Base-by-base conservation (phyloP, 768 basidiomycete species). In the Mycena belliarum region DNA sequence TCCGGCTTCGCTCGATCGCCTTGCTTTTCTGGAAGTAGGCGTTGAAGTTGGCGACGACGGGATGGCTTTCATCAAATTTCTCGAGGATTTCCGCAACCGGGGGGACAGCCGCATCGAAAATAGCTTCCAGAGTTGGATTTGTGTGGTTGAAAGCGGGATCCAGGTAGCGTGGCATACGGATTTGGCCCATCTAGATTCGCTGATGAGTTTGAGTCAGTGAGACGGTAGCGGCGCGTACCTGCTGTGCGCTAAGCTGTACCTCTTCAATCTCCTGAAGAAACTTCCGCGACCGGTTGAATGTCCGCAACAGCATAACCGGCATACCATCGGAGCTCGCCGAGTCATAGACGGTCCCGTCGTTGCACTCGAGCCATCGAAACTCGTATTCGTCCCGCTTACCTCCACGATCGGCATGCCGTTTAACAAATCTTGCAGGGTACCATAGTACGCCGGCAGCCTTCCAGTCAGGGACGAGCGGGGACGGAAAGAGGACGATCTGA, bases 151-250 rank as follows among this genome's bases (percentile, higher is more conserved):
- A 5, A 23, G 47, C 26, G 26, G 53, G 38, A 5, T 40, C 37
- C 45, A 55, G 45, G 37, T 47, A 56, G n/a, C 43, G 38, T n/a
- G 55, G 55, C 16, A 49, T 10, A 4, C 47, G 41, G 11, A 49
- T 44, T 2, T 44, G 42, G 1, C 55, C 55, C 11, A 56, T 29
- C 55, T 56, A 20, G 4, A 16, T 42, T 26, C 41, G 16, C 4
- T 4, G 18, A 3, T 12, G 20, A 32, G 26, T 21, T 6, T 12
- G 29, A 15, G 12, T 4, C 33, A 35, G 6, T 4, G 9, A 4
- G 33, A 35, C 11, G 12, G 3, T 8, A 6, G 12, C 29, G 33
- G 3, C 33, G 11, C 46, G 3, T 32, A 51, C 56, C 49, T 51
- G 49, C 1, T 26, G 14, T 1, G 7, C 43, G 0, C 33, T 23